phyloP scores from a whole-genome alignment of 768 basidiomycete species.

The Trametopsis cervina region DNA sequence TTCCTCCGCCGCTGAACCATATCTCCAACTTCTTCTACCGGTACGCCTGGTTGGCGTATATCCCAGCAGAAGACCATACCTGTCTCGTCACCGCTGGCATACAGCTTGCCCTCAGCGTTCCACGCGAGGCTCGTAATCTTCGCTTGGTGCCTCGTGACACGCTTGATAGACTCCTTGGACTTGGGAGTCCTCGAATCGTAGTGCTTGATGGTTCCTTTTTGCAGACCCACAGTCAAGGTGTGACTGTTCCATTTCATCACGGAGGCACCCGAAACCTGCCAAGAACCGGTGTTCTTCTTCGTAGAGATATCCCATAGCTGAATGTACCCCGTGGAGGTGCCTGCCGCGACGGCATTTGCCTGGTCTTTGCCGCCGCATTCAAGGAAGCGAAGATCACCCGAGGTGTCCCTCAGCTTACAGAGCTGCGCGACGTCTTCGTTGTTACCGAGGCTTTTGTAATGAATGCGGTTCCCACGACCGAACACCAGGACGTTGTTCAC shows the following conservation, averaged over 20 bases:
- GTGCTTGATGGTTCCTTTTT: constrained; percentile 66
- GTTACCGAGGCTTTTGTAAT: constrained; percentile 38
- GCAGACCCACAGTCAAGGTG: constrained; percentile 57
- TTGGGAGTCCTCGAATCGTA: constrained; percentile 55
- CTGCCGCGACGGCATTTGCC: constrained; percentile 48
- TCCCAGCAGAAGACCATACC: constrained; percentile 81
- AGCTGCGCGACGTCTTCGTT: constrained; percentile 40
- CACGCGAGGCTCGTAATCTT: constrained; percentile 61
- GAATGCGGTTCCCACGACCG: constrained; percentile 47
- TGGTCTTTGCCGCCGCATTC: constrained; percentile 27
- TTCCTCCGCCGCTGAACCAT: constrained; percentile 54
- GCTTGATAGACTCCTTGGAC: constrained; percentile 54
- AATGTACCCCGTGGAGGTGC: constrained; percentile 53
- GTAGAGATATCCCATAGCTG: constrained; percentile 68
- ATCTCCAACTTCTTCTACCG: constrained; percentile 42
- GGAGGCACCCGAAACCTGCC: constrained; percentile 50
- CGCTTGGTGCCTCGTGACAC: constrained; percentile 61
- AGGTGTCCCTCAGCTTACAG: constrained; percentile 39
- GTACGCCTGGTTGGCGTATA: constrained; percentile 39
- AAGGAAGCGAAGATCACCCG: constrained; percentile 39
- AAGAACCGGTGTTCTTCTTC: constrained; percentile 45
- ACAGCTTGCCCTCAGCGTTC: constrained; percentile 56
- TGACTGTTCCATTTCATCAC: constrained; percentile 62
- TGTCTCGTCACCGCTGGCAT: constrained; percentile 73
- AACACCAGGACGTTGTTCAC: constrained; percentile 39